Percentiles rank a stretch among this genome's conserved stretches.
Conservation (phyloP, 2,329 filamentous ascomycete species). For the Alternaria dauci region DNA sequence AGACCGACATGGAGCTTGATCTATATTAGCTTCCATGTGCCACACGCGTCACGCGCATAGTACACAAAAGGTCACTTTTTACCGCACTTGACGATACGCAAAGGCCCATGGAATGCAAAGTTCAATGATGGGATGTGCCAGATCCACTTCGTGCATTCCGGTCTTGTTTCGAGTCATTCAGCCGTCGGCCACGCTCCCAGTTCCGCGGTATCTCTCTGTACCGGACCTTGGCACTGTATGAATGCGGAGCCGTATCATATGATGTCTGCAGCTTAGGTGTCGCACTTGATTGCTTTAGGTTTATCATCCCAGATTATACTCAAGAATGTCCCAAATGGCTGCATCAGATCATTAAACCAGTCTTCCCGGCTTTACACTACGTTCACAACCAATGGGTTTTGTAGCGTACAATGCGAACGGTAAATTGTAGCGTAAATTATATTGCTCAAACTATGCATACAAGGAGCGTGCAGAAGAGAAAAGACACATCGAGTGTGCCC, state of each 20-base stretch:
- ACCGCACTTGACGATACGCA: not conserved
- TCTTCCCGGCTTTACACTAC: not conserved
- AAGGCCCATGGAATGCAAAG: conserved; percentile 1
- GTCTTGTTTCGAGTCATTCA: conserved; percentile 13
- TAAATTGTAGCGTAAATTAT: not conserved
- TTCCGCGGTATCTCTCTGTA: conserved; percentile 7
- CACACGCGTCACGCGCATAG: not conserved
- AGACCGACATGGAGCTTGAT: conserved; percentile 13
- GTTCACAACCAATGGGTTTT: not conserved
- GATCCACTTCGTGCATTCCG: conserved; percentile 20
- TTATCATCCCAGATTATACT: not conserved
- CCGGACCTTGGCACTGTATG: conserved; percentile 13
- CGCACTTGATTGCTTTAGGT: not conserved
- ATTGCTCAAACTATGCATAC: conserved; percentile 20
- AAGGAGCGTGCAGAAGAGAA: conserved; percentile 33
- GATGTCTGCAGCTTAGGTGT: conserved; percentile 3
- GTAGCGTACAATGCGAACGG: not conserved
- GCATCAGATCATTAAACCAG: not conserved
- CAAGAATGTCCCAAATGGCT: not conserved
- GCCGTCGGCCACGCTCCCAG: conserved; percentile 20
- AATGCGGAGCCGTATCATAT: conserved; percentile 15
- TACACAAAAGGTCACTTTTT: not conserved
- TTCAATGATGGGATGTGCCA: conserved; percentile 8
- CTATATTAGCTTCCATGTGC: not conserved
- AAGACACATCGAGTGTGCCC: conserved; percentile 9